These are phyloP conservation scores for Choiromyces venosus DNA, from an alignment of 495 filamentous ascomycete species.

Conservation along the genomic window DNA sequence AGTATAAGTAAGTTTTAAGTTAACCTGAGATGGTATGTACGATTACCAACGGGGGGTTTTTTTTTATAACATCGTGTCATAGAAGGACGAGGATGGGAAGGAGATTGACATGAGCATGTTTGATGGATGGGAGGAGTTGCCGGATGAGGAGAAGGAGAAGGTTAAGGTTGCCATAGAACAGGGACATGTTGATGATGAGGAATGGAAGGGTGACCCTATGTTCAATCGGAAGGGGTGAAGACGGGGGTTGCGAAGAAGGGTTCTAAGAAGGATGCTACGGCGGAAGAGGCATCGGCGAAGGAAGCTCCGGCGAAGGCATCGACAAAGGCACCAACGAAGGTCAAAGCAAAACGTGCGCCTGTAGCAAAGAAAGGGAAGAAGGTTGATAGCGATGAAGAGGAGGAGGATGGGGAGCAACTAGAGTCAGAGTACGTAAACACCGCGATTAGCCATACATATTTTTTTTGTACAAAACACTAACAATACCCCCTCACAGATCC, in stretches of 20 bases:
- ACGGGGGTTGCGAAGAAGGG: too few species aligned
- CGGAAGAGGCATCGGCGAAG: too few species aligned
- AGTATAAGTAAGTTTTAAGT: too few species aligned
- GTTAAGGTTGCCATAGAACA: conserved; percentile 55
- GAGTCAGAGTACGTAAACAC: conserved; percentile 6
- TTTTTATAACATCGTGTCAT: too few species aligned
- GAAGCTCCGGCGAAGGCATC: conserved; percentile 10
- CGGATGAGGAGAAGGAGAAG: conserved; percentile 55
- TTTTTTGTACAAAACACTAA: not conserved
- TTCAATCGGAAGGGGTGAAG: conserved; percentile 46
- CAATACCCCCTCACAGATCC: not conserved
- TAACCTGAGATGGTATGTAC: too few species aligned
- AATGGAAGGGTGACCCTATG: conserved; percentile 56
- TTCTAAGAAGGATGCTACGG: conserved; percentile 12
- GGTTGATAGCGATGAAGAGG: conserved; percentile 7
- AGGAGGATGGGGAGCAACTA: conserved; percentile 18
- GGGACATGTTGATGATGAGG: conserved; percentile 65
- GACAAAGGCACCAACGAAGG: not conserved
- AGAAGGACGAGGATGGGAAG: conserved; percentile 43
- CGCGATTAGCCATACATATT: not conserved
- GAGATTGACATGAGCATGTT: conserved; percentile 44
- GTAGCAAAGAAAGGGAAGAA: conserved; percentile 17
- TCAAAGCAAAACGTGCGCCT: not conserved
- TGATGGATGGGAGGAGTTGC: conserved; percentile 62
- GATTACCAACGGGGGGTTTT: too few species aligned